Conservation (phyloP, 495 filamentous ascomycete genomes). For the Delitschia confertaspora region DNA sequence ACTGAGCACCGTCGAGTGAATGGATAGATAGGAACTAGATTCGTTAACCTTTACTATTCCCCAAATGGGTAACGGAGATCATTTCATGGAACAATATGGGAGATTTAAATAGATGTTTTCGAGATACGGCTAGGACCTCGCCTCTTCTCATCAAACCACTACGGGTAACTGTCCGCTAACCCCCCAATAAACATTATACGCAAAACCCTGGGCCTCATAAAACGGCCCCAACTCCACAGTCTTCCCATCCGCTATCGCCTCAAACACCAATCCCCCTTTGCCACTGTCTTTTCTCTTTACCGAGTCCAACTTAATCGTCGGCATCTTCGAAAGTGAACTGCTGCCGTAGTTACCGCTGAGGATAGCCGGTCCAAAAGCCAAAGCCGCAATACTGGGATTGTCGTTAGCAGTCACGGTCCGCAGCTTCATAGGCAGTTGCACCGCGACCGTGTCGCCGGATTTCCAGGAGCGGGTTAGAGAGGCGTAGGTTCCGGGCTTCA, state of each 20-base stretch:
- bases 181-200: slow-evolving; percentile 14
- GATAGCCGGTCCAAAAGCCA: slow-evolving; percentile 34
- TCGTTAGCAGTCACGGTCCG: slow-evolving; percentile 33
- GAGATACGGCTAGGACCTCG: no score
- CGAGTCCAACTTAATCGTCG: slow-evolving; percentile 11
- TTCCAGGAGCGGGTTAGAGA: slow-evolving; percentile 29
- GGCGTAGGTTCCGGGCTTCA: slow-evolving; percentile 30
- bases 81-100: no score
- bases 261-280: slow-evolving; percentile 4
- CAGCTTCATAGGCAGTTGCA: slow-evolving; percentile 32
- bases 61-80: no score
- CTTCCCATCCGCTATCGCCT: slow-evolving; percentile 8
- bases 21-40: no score
- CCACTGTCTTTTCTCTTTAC: slow-evolving; percentile 9
- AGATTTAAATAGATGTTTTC: no score
- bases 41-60: no score
- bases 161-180: slow-evolving; percentile 7
- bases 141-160: no score
- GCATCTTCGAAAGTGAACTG: slow-evolving; percentile 1
- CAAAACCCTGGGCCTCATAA: slow-evolving; percentile 16
- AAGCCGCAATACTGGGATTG: slow-evolving; percentile 28
- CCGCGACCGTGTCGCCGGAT: slow-evolving; percentile 32
- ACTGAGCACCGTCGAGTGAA: no score
- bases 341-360: slow-evolving; percentile 33
- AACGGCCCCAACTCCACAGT: slow-evolving; percentile 9